Base-by-base conservation (phyloP, 129 eudicot genomes). In the Tagetes erecta region DNA sequence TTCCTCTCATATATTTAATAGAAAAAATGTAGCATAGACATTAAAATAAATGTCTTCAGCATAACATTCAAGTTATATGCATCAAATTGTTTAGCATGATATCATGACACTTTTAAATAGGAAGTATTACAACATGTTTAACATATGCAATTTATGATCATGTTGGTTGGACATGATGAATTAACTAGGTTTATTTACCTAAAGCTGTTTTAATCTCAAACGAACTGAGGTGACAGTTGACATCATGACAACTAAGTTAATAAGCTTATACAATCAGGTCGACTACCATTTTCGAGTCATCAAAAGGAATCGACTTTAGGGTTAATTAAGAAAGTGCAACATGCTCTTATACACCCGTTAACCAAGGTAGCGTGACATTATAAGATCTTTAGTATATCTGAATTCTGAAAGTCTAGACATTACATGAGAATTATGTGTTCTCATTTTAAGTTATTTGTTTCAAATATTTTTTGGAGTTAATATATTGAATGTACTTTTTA, bases 181-280 rank as follows among this genome's bases (percentile, higher is more conserved):
- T 70, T 89, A 76, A 82, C 84, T 46, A 81, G 81, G 83, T 81
- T 73, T 85, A 74, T 34, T 92, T 96, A 34, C 85, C 91, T 12
- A 91, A 86, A n/a, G 86, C 80, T 40, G 76, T 88, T 65, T 77
- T 84, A 78, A 58, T 67, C 90, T 68, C 69, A 62, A 10, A 84
- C 60, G 0, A 84, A 83, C 4, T 2, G 4, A 38, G 41, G 41
- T 67, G 79, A 88, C 58, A 82, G 86, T 65, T 91, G 83, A 87
- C 74, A 38, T n/a, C 14, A 13, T 88, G 82, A 88, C 67, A 31
- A 47, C 35, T 58, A 8, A 44, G 63, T 68, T 68, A 41, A 67
- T 37, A 75, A 27, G 40, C 71, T 51, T 68, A 68, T 68, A 67
- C 80, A 45, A 77, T 77, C 68, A 77, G 69, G 60, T 77, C 81